phyloP scores from a whole-genome alignment of 2,329 filamentous ascomycete species.

The Colletotrichum sp. region DNA sequence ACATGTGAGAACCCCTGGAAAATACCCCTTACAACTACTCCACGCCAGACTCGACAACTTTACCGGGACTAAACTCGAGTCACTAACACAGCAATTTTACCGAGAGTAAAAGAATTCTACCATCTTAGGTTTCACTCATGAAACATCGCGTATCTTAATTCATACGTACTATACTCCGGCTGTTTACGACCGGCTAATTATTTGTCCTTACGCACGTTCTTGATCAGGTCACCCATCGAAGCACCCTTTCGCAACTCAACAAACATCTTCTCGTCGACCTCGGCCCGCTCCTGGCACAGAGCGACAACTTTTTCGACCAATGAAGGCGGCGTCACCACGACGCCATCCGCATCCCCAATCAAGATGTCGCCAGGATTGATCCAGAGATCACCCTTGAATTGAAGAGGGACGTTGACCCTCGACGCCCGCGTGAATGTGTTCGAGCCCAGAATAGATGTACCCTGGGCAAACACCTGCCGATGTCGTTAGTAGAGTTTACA shows the following conservation, averaged over 20 bases:
- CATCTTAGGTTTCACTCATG: not conserved
- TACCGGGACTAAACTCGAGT: not conserved
- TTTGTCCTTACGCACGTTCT: not conserved
- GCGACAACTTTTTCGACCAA: conserved; percentile 28
- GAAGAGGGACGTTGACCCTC: conserved; percentile 29
- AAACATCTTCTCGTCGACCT: conserved; percentile 32
- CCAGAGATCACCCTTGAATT: conserved; percentile 30
- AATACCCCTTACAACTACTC: not conserved
- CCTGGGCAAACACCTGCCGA: conserved; percentile 31
- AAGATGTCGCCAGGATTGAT: conserved; percentile 33
- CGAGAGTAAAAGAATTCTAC: not conserved
- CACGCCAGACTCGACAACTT: not conserved
- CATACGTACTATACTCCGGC: not conserved
- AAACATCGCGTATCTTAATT: not conserved
- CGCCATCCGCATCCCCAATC: conserved; percentile 32
- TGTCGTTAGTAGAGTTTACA: not conserved
- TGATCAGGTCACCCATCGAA: conserved; percentile 5
- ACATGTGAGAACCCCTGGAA: not conserved
- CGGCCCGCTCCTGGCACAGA: conserved; percentile 31
- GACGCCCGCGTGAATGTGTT: conserved; percentile 34
- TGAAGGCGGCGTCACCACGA: conserved; percentile 30
- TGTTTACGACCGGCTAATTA: not conserved
- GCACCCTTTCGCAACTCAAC: conserved; percentile 6
- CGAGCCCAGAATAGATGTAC: conserved; percentile 31
- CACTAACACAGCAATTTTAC: not conserved